Conservation (phyloP, 345 rosid species). For the Arabidopsis suecica region DNA sequence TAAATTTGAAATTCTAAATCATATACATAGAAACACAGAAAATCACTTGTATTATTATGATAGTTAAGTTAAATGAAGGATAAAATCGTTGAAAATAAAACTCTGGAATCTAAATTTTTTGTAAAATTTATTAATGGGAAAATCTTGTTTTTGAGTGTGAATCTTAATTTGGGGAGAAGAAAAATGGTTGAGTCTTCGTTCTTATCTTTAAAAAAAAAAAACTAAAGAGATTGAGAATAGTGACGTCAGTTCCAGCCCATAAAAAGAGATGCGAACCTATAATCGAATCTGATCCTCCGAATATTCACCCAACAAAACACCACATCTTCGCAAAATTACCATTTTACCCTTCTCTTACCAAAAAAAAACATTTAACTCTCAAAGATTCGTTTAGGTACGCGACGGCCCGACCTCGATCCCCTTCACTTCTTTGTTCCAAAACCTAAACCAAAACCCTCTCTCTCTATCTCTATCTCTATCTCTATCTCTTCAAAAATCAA, state of each 20-base stretch:
- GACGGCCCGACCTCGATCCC: slow-evolving; percentile 48
- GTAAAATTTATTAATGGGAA: neutral
- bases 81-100: neutral
- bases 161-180: neutral
- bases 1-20: too few relatives aligned
- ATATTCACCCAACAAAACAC: slow-evolving; percentile 41
- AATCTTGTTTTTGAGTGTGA: neutral
- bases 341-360: slow-evolving; percentile 18
- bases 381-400: slow-evolving; percentile 49
- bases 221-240: slow-evolving; percentile 13
- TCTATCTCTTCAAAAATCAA: neutral
- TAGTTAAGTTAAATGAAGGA: neutral
- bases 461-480: slow-evolving; percentile 15
- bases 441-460: neutral
- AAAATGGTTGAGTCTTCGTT: slow-evolving; percentile 27
- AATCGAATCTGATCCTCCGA: slow-evolving; percentile 48
- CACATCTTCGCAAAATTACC: neutral
- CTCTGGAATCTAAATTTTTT: neutral
- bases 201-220: slow-evolving; percentile 29
- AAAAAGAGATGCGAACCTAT: slow-evolving; percentile 25
- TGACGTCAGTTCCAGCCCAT: slow-evolving; percentile 43
- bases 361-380: slow-evolving; percentile 11
- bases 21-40: neutral
- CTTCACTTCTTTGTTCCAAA: slow-evolving; percentile 16
- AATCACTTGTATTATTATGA: neutral